Evolutionary conservation across 1,284 basidiomycete genomes (phyloP).

Genomic region (Sutorius eximius): DNA sequence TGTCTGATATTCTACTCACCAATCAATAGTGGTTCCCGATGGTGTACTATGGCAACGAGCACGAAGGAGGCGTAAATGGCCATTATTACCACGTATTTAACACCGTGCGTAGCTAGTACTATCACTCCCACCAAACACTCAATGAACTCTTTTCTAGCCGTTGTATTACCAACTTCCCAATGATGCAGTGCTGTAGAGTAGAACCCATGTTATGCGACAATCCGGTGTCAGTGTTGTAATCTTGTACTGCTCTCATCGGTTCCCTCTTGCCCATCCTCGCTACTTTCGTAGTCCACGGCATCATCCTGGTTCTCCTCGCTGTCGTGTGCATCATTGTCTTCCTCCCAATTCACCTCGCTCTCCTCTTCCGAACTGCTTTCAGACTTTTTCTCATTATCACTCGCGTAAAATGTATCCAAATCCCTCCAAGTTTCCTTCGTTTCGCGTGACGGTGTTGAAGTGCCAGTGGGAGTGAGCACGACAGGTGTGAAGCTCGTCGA

Average conservation of each 20-base stretch:
- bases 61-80: slow-evolving; percentile 58
- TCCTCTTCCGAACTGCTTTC: slow-evolving; percentile 26
- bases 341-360: slow-evolving; percentile 33
- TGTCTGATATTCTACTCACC: background rate
- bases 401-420: slow-evolving; percentile 70
- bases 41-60: slow-evolving; percentile 60
- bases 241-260: slow-evolving; percentile 5
- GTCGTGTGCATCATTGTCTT: slow-evolving; percentile 36
- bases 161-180: slow-evolving; percentile 67
- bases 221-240: slow-evolving; percentile 13
- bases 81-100: slow-evolving; percentile 77
- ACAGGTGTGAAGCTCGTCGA: slow-evolving; percentile 39
- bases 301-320: slow-evolving; percentile 36
- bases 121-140: background rate
- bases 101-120: slow-evolving; percentile 47
- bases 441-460: slow-evolving; percentile 44
- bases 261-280: slow-evolving; percentile 17
- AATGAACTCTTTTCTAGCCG: slow-evolving; percentile 43
- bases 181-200: slow-evolving; percentile 44
- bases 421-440: slow-evolving; percentile 53
- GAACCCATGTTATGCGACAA: slow-evolving; percentile 15
- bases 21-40: slow-evolving; percentile 68
- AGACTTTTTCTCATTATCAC: slow-evolving; percentile 27
- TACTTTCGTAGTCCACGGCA: slow-evolving; percentile 26
- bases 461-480: slow-evolving; percentile 52